Conservation (phyloP, 1,284 basidiomycete species). For the Tremellales sp. region DNA sequence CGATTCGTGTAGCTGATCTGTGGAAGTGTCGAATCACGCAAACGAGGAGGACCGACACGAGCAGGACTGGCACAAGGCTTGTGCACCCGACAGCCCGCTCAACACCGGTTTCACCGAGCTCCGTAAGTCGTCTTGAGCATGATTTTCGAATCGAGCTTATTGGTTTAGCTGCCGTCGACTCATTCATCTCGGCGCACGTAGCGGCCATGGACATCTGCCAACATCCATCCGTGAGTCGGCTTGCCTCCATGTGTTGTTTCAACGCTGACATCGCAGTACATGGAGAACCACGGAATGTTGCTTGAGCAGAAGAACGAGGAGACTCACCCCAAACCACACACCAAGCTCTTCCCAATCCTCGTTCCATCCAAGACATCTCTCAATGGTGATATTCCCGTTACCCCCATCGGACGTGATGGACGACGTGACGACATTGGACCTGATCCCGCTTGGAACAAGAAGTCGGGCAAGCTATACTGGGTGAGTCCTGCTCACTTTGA, state of each 20-base stretch:
- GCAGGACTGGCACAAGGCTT: constrained; percentile 41
- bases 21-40: constrained; percentile 25
- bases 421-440: constrained; percentile 43
- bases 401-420: constrained; percentile 45
- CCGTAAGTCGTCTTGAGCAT: constrained; percentile 19
- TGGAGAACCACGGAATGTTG: constrained; percentile 48
- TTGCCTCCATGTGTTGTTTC: not conserved
- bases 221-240: constrained; percentile 40
- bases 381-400: constrained; percentile 48
- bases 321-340: constrained; percentile 46
- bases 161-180: constrained; percentile 33
- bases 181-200: constrained; percentile 41
- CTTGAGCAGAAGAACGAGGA: constrained; percentile 40
- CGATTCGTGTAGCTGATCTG: constrained; percentile 1
- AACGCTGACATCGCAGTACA: constrained; percentile 26
- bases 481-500: constrained; percentile 14
- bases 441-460: constrained; percentile 44
- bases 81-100: constrained; percentile 39
- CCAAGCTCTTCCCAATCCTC: constrained; percentile 45
- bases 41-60: constrained; percentile 39
- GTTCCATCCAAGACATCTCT: constrained; percentile 45
- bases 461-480: constrained; percentile 49
- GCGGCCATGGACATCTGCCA: constrained; percentile 48
- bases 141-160: not conserved
- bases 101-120: constrained; percentile 36